Percentiles rank a stretch among this genome's conserved stretches.
Evolutionary conservation across 805 yeast genomes (phyloP).

Genomic region (Lipomyces sp.): DNA sequence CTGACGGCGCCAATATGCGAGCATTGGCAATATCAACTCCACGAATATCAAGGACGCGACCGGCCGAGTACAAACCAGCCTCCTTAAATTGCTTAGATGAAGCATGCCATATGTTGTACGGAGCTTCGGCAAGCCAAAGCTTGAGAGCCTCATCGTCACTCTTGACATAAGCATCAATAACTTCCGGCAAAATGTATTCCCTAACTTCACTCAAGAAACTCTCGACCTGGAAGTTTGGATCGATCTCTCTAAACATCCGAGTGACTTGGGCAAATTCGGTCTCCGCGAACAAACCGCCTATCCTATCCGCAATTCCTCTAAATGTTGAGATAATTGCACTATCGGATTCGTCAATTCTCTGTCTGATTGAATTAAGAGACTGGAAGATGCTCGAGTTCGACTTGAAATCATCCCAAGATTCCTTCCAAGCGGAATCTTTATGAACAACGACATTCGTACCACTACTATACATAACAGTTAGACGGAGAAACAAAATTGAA

Average conservation of each 20-base stretch:
- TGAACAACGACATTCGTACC: slow-evolving; percentile 84
- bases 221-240: slow-evolving; percentile 82
- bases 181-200: slow-evolving; percentile 91
- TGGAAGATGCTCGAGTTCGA: slow-evolving; percentile 74
- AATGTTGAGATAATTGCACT: slow-evolving; percentile 83
- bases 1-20: slow-evolving; percentile 85
- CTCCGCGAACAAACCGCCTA: slow-evolving; percentile 90
- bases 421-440: slow-evolving; percentile 69
- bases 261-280: slow-evolving; percentile 95
- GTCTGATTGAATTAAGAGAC: slow-evolving; percentile 61
- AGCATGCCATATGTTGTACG: slow-evolving; percentile 91
- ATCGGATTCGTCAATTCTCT: slow-evolving; percentile 82
- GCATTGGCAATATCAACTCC: slow-evolving; percentile 92
- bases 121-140: slow-evolving; percentile 95
- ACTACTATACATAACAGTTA: slow-evolving; percentile 48
- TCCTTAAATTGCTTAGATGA: slow-evolving; percentile 90
- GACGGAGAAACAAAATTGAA: background rate
- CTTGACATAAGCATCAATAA: slow-evolving; percentile 90
- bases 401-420: slow-evolving; percentile 65
- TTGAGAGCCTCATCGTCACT: slow-evolving; percentile 85
- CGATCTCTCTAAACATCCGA: slow-evolving; percentile 82
- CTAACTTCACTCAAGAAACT: slow-evolving; percentile 81
- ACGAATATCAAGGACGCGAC: slow-evolving; percentile 89
- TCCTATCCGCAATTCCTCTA: slow-evolving; percentile 77
- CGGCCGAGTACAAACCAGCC: slow-evolving; percentile 89